Percentiles rank a stretch among this genome's conserved stretches.
Conservation (phyloP, 2,329 filamentous ascomycete species). For the Phialocephala sp. region DNA sequence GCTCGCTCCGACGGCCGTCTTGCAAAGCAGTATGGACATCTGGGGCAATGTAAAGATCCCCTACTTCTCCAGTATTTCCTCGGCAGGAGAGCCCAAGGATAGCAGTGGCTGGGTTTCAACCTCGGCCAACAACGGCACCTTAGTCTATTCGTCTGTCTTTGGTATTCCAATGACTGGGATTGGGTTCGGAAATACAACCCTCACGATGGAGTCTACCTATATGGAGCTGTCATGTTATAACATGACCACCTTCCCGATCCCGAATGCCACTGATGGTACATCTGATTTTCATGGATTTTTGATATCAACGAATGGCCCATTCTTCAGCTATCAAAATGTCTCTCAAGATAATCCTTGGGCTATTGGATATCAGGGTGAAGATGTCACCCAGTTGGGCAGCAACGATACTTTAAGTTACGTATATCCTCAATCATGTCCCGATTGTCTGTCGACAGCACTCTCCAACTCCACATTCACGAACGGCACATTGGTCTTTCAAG, state of each 20-base stretch:
- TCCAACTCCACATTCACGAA: conserved; percentile 18
- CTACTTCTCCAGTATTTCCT: conserved; percentile 27
- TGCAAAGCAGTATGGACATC: conserved; percentile 34
- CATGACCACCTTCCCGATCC: conserved; percentile 17
- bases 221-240: conserved; percentile 31
- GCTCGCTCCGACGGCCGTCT: conserved; percentile 31
- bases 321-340: conserved; percentile 29
- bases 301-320: conserved; percentile 32
- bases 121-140: conserved; percentile 19
- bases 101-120: conserved; percentile 30
- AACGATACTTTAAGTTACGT: conserved; percentile 20
- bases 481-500: conserved; percentile 31
- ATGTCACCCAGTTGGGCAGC: conserved; percentile 20
- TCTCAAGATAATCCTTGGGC: conserved; percentile 23
- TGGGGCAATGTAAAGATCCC: conserved; percentile 43
- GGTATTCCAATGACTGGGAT: conserved; percentile 33
- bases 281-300: conserved; percentile 18
- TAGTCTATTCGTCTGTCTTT: conserved; percentile 34
- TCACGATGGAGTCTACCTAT: conserved; percentile 35
- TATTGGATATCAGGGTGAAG: conserved; percentile 34
- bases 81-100: conserved; percentile 18
- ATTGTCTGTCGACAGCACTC: conserved; percentile 25
- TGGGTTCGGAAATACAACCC: conserved; percentile 28
- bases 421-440: conserved; percentile 29
- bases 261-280: conserved; percentile 12